A percentile compares a stretch with the other conserved stretches of the same genome.
phyloP scores from a whole-genome alignment of 73 alveolate genomes.

The Paraurostyla sp. region DNA sequence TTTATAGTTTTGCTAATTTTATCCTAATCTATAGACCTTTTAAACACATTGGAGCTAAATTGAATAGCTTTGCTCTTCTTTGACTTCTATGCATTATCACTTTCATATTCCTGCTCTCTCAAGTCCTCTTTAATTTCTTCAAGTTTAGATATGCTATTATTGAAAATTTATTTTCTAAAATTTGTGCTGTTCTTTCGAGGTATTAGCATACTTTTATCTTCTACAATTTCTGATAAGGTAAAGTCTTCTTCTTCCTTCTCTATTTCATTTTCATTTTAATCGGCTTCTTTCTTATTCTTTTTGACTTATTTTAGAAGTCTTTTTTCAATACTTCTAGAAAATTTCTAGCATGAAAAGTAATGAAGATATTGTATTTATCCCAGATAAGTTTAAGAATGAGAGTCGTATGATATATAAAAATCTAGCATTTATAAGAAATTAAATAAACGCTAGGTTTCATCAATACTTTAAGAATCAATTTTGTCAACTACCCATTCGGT shows the following conservation, averaged over 20 bases:
- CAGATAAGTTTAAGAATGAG: not conserved
- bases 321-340: not conserved
- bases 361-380: not conserved
- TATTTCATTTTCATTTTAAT: not conserved
- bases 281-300: not conserved
- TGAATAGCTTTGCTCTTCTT: too few species aligned
- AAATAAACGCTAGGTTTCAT: not conserved
- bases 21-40: too few species aligned
- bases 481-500: slow-evolving; percentile 10
- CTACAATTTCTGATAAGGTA: not conserved
- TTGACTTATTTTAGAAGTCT: not conserved
- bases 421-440: not conserved
- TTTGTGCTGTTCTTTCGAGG: not conserved
- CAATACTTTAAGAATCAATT: not conserved
- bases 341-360: not conserved
- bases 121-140: not conserved
- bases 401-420: not conserved
- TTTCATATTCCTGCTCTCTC: not conserved
- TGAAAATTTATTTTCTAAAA: not conserved
- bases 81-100: too few species aligned
- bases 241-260: not conserved
- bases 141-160: not conserved
- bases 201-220: not conserved
- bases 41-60: too few species aligned
- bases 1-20: too few species aligned